phyloP scores from a whole-genome alignment of 1,139 yeast genomes.

The Lodderomyces pseudojiufengensis region DNA sequence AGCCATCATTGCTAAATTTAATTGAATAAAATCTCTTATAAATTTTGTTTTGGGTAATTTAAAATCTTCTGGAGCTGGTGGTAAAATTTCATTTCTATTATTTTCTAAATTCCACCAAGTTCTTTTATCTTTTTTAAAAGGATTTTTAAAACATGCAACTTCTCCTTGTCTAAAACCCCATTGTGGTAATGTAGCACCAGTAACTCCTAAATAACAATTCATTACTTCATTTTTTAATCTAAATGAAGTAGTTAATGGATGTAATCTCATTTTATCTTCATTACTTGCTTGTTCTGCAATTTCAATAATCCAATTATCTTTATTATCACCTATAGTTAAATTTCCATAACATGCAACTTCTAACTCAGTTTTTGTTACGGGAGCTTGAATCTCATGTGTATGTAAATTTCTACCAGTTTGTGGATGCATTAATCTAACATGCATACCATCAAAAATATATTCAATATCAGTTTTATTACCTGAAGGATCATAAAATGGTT shows the following conservation, averaged over 20 bases:
- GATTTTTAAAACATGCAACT: constrained; percentile 76
- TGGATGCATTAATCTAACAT: constrained; percentile 74
- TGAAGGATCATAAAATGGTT: constrained; percentile 48
- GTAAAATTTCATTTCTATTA: constrained; percentile 72
- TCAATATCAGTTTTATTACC: constrained; percentile 53
- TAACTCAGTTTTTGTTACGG: constrained; percentile 61
- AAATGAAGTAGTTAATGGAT: constrained; percentile 84
- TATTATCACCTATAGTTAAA: constrained; percentile 76
- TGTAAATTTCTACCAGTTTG: constrained; percentile 87
- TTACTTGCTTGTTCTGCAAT: constrained; percentile 69
- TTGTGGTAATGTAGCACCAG: constrained; percentile 77
- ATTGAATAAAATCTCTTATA: constrained; percentile 83
- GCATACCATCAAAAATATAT: constrained; percentile 67
- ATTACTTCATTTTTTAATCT: constrained; percentile 66
- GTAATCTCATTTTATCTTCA: constrained; percentile 67
- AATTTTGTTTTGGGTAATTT: constrained; percentile 80
- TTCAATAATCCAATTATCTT: constrained; percentile 94
- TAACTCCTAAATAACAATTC: constrained; percentile 83
- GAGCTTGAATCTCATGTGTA: constrained; percentile 80
- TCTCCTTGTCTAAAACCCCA: constrained; percentile 99
- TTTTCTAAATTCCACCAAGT: constrained; percentile 98
- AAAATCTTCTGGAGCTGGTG: constrained; percentile 69
- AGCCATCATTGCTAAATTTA: constrained; percentile 98
- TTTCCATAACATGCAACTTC: constrained; percentile 97
- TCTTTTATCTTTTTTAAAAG: constrained; percentile 81